Evolutionary conservation across 2,329 filamentous ascomycete species (phyloP), one percentile per base, ranked within the genome.

Genomic region (Fonsecaea nubica): DNA sequence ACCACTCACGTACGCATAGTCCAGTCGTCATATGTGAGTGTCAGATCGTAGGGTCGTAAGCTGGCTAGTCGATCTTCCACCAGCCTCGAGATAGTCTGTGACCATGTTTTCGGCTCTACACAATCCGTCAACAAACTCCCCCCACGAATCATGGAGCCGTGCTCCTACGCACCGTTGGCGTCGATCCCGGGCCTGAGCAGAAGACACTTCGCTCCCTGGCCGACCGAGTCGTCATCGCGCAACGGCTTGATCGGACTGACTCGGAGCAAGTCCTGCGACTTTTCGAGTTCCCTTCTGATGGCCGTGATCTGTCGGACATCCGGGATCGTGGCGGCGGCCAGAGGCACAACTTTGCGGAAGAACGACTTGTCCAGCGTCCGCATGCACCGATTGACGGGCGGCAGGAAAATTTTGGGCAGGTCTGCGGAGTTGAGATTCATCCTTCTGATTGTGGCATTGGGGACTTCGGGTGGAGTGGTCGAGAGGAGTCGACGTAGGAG

Each of bases 1-100:
- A 50, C 65, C 52, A 68, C 58, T 65, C 66, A 77, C 85, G 72
- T 84, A 91, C 90, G 83, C 76, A 96, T 94, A 58, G 83, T 90
- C 92, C 93, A 98, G 79, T 93, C 89, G 73, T 90, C 86, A 79
- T 99, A 99, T 72, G 90, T 87, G 65, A 98, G 83, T 40, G 86
- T 81, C 64, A 98, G 79, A 67, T 91, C 84, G 77, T 90, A 97
- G 1, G 92, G 90, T 0, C 93, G 81, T 38, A 98, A 78, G 18
- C 85, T 85, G 35, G 97, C 79, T 52, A 92, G 87, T 33, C 90
- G 86, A 59, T 84, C 82, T 70, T 89, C 83, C 4, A 93, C 86
- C 38, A 92, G 87, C 69, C 92, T 87, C 66, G 82, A 85, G 55
- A 97, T 78, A 45, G 84, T 86, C 4, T 86, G 75, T 62, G 92